Percentiles rank a stretch among this genome's conserved stretches.
These are phyloP conservation scores for Fusarium sacchari DNA, from an alignment of 2,329 filamentous ascomycete species.

Conservation along the genomic window DNA sequence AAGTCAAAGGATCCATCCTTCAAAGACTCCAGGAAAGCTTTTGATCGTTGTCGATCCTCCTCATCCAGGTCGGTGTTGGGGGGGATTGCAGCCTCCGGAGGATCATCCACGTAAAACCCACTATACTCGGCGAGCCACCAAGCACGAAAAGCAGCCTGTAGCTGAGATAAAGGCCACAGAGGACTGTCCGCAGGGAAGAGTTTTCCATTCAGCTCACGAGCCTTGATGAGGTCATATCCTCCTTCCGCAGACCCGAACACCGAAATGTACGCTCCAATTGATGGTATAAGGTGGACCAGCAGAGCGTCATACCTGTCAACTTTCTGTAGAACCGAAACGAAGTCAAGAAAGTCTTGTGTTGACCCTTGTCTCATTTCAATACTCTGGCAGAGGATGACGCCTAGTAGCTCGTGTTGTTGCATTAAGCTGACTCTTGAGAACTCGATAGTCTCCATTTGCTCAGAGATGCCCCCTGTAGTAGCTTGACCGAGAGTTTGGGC, in stretches of 20 bases:
- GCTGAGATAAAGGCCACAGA: conserved; percentile 76
- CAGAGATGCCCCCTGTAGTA: conserved; percentile 57
- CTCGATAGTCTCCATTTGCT: conserved; percentile 80
- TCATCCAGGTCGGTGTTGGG: conserved; percentile 71
- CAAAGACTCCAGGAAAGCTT: conserved; percentile 78
- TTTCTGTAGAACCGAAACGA: conserved; percentile 74
- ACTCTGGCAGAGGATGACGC: conserved; percentile 80
- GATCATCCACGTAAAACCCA: conserved; percentile 84
- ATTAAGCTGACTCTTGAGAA: conserved; percentile 83
- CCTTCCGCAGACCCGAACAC: conserved; percentile 83
- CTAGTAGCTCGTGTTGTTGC: conserved; percentile 89
- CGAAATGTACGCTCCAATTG: conserved; percentile 79
- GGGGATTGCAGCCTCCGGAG: conserved; percentile 64
- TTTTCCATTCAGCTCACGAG: conserved; percentile 74
- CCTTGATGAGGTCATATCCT: conserved; percentile 72
- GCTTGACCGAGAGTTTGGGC: conserved; percentile 77
- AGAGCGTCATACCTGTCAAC: conserved; percentile 80
- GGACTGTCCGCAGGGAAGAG: conserved; percentile 75
- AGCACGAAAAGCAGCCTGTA: conserved; percentile 81
- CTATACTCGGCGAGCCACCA: conserved; percentile 97
- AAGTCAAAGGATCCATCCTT: conserved; percentile 95
- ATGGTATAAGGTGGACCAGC: conserved; percentile 83
- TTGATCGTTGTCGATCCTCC: conserved; percentile 77
- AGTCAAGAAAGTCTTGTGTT: conserved; percentile 75
- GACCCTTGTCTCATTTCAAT: conserved; percentile 79